Evolutionary conservation across 2,329 filamentous ascomycete species (phyloP).

Genomic region (Raffaelea ambrosiae): DNA sequence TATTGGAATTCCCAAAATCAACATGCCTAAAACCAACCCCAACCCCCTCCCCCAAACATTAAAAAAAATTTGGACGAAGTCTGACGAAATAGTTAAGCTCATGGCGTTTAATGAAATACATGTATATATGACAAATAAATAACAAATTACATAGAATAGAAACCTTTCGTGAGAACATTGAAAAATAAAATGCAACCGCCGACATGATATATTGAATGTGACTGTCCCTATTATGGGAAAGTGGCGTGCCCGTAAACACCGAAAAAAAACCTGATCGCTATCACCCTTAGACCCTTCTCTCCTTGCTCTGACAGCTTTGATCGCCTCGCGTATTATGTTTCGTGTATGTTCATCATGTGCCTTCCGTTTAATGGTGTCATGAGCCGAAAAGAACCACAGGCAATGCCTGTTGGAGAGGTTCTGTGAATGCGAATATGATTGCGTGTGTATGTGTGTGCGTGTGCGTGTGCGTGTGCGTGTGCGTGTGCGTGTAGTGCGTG

Average conservation of each 20-base stretch:
- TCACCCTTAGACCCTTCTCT: not conserved
- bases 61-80: too few relatives aligned
- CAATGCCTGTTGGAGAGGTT: not conserved
- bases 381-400: conserved; percentile 8
- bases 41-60: too few relatives aligned
- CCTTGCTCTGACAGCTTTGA: not conserved
- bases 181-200: too few relatives aligned
- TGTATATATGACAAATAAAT: not conserved
- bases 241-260: too few relatives aligned
- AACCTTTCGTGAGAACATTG: not conserved
- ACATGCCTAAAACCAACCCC: too few relatives aligned
- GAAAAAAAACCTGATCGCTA: too few relatives aligned
- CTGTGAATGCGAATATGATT: too few relatives aligned
- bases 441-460: not conserved
- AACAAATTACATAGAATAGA: conserved; percentile 3
- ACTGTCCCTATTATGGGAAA: too few relatives aligned
- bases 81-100: too few relatives aligned
- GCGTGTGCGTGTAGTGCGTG: not conserved
- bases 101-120: not conserved
- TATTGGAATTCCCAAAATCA: too few relatives aligned
- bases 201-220: too few relatives aligned
- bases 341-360: conserved; percentile 5
- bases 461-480: not conserved
- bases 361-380: conserved; percentile 10
- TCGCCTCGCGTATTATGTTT: not conserved